A percentile compares a stretch with the other conserved stretches of the same genome.
These are phyloP conservation scores for Xylaria venustula DNA, from an alignment of 495 filamentous ascomycete genomes.

Conservation along the genomic window DNA sequence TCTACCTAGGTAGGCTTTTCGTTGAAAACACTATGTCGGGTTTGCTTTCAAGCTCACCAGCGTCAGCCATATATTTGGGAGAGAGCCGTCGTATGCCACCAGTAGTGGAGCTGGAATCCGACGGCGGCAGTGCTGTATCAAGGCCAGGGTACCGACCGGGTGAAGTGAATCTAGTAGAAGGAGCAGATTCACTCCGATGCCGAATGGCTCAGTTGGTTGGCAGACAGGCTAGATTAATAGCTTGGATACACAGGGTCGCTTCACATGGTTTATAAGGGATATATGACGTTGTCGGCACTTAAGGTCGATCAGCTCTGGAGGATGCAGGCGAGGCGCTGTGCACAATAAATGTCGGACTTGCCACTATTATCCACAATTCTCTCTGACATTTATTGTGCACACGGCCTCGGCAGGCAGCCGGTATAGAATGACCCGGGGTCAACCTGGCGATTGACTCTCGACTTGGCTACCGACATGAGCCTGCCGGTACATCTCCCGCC, in stretches of 20 bases:
- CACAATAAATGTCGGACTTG: neutral
- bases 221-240: too few species aligned
- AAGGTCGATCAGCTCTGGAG: constrained; percentile 4
- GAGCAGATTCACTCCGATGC: too few species aligned
- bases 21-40: neutral
- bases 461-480: constrained; percentile 13
- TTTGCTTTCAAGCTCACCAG: constrained; percentile 8
- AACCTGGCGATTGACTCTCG: neutral
- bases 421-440: neutral
- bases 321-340: constrained; percentile 1
- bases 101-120: too few species aligned
- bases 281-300: constrained; percentile 4
- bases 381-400: too few species aligned
- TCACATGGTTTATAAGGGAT: neutral
- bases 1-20: neutral
- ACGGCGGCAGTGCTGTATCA: too few species aligned
- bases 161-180: too few species aligned
- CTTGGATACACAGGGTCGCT: neutral
- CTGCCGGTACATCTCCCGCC: constrained; percentile 1
- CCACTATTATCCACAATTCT: neutral
- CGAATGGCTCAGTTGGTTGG: too few species aligned
- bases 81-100: neutral
- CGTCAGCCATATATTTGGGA: constrained; percentile 5
- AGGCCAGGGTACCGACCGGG: too few species aligned
- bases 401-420: too few species aligned